These are phyloP conservation scores for Gillenia trifoliata DNA, from an alignment of 306 rosid species.

Conservation along the genomic window DNA sequence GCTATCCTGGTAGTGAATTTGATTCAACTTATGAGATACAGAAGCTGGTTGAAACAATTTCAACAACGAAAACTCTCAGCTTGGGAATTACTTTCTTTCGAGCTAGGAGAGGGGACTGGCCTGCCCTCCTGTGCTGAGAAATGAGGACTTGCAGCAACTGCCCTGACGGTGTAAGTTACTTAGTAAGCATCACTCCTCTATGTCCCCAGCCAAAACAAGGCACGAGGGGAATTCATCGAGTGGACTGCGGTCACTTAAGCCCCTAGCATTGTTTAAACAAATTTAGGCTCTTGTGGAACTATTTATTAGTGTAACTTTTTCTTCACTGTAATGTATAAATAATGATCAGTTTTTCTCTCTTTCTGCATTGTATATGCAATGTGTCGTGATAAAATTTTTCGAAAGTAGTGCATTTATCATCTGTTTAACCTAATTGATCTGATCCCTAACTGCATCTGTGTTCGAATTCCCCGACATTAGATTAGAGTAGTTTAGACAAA, in stretches of 20 bases:
- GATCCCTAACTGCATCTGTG: too few relatives aligned
- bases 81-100: background rate
- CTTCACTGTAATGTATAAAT: background rate
- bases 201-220: background rate
- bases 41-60: background rate
- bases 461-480: too few relatives aligned
- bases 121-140: too few relatives aligned
- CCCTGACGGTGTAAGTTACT: background rate
- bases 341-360: background rate
- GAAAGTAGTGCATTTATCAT: background rate
- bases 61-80: background rate
- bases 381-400: background rate
- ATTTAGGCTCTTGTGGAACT: background rate
- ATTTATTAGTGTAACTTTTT: background rate
- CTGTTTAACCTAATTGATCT: background rate
- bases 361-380: background rate
- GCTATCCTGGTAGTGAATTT: background rate
- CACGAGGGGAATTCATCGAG: background rate
- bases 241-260: background rate
- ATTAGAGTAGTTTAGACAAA: too few relatives aligned
- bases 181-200: background rate
- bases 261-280: background rate
- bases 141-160: background rate
- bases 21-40: background rate
- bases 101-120: background rate